Evolutionary conservation across 495 filamentous ascomycete genomes (phyloP), one percentile per base, ranked within the genome.

Genomic region (Xylaria grammica): DNA sequence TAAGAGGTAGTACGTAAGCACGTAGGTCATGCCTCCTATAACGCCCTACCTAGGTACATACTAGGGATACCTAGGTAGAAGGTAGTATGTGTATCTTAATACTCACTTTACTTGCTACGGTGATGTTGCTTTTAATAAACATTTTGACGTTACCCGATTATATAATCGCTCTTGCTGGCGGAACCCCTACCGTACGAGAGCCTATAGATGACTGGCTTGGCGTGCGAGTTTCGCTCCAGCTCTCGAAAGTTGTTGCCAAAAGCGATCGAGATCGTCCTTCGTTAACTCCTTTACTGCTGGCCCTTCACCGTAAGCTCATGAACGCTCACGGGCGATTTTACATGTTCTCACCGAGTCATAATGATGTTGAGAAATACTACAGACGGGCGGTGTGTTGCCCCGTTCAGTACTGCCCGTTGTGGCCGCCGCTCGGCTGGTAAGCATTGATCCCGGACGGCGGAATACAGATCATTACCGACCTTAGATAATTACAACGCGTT

Each of bases 401-500:
- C 5, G 10, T 11, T 13, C 17, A 7, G 4, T 8, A 30, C 30
- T 51, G 15, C n/a, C 49, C 15, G 9, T 32, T 32, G 17, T n/a
- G 6, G 55, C 40, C 3, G 40, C 27, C 26, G 27, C n/a, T 9
- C 26, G 5, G 7, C 55, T 1, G 7, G 40, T 48, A 34, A 59
- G 40, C 10, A 45, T n/a, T 34, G 22, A 30, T 4, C 3, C 42
- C 15, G 26, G n/a, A n/a, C n/a, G n/a, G n/a, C n/a, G n/a, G 10
- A 8, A 32, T 22, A 36, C 40, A 36, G 56, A 59, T 59, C 42
- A 48, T 59, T 59, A 24, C 56, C 29, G 34, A 59, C 40, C 40
- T 58, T 44, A n/a, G 5, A 17, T 44, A 58, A 19, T 17, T 44
- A 40, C 17, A n/a, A 45, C 15, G 15, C 15, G 34, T 27, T 11